Base-by-base conservation (phyloP, 495 filamentous ascomycete species). In the Zalerion maritima region DNA sequence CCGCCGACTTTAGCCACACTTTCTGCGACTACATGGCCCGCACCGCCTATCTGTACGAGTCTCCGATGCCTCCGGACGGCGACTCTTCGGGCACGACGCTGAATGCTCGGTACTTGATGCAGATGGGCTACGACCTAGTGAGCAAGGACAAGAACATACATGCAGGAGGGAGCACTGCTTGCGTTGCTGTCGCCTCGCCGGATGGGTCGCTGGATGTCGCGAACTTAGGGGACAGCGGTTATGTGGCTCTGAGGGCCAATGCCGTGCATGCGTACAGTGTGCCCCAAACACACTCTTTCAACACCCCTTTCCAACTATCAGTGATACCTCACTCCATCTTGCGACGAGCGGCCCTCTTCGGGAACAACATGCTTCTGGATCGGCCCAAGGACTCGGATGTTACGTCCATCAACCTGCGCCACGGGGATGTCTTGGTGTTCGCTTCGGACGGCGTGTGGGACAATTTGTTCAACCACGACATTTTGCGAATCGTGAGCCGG, bases 171-270 rank as follows among this genome's bases (percentile, higher is more conserved):
- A 84, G 80, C 44, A 99, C 89, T 7, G 89, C 87, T 10, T 80
- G 78, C 28, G 70, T 99, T 4, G 89, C 75, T 6, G 60, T 91
- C 20, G 73, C 73, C 13, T 57, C 62, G 12, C 58, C 62, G 1
- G 64, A 80, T 40, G 91, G 89, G 10, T 61, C 54, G 6, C 60
- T 94, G 11, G 77, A 87, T 38, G 70, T 93, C 29, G 91, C 89
- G 21, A 97, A 97, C 49, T 61, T 97, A n/a, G 89, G 89, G 36
- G 89, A 97, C 55, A 94, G 85, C n/a, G 89, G 87, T 29, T 94
- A 82, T 47, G 69, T 94, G 14, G 73, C 92, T 26, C 53, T 96
- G 31, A 72, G 84, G 14, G 64, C 76, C 18, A 87, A 83, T 41
- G 81, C 78, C 8, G 77, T 96, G 11, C 78, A 85, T 42, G 67